phyloP scores from a whole-genome alignment of 192 early-diverging fungal genomes.

The Linnemannia schmuckeri region DNA sequence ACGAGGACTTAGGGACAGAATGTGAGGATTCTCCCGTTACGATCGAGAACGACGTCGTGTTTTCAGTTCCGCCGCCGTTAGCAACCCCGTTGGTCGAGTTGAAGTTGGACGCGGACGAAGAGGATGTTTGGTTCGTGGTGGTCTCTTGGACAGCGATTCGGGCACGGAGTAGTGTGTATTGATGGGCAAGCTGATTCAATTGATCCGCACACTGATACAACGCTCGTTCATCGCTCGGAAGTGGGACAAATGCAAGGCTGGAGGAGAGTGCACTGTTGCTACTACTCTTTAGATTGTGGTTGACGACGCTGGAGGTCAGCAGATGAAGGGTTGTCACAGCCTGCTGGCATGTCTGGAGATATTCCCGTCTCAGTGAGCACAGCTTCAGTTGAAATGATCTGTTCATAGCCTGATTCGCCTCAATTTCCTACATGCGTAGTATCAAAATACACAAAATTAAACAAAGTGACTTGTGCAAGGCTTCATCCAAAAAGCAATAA shows the following conservation, averaged over 20 bases:
- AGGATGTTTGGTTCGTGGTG: not conserved
- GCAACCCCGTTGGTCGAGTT: not conserved
- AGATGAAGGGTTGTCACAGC: conserved; percentile 25
- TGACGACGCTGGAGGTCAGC: conserved; percentile 3
- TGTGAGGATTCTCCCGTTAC: not conserved
- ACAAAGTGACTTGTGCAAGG: not conserved
- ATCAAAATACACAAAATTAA: not conserved
- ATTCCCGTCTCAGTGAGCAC: conserved; percentile 24
- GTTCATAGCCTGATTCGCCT: conserved; percentile 29
- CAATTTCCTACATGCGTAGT: conserved; percentile 24
- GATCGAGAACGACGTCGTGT: not conserved
- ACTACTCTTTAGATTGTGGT: not conserved
- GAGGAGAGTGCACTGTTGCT: not conserved
- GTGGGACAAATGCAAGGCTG: not conserved
- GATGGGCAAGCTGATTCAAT: conserved; percentile 35
- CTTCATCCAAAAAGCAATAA: not conserved
- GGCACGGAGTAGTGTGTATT: conserved; percentile 30
- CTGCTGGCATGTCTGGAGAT: conserved; percentile 33
- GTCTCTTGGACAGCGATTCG: conserved; percentile 1
- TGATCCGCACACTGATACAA: conserved; percentile 29
- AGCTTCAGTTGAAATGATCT: conserved; percentile 32
- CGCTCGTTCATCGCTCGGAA: conserved; percentile 20
- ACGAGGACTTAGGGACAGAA: not conserved
- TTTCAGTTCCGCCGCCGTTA: not conserved
- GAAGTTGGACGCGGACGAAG: not conserved